Base-by-base conservation (phyloP, 768 basidiomycete genomes). In the Royoungia palumana region DNA sequence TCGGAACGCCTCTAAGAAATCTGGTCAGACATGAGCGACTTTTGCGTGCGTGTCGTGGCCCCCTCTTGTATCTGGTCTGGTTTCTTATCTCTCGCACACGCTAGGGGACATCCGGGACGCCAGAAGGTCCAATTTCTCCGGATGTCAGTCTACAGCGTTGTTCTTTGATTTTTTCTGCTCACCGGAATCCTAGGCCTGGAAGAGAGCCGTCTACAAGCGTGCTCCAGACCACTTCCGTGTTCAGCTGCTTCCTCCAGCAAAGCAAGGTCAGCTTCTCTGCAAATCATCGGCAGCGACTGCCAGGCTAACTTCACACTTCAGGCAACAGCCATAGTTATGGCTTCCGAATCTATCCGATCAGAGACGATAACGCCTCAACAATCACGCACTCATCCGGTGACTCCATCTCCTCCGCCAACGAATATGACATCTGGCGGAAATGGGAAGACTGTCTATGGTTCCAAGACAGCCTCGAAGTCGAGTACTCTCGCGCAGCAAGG, bases 371-470 rank as follows among this genome's bases (percentile, higher is more conserved):
- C 48, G 60, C 67, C 20, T 64, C 60, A 16, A 35, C 50, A 21
- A 32, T 35, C 20, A 49, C 58, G 5, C 52, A 44, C 11, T 43
- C 68, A 8, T 79, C 77, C 20, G 51, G 68, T 24, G 72, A 64
- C 19, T 75, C 76, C 6, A 46, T 60, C 27, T 59, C 57, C 16
- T 69, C 67, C 2, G 50, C 68, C 39, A 58, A 65, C 9, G 81
- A 81, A 49, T 91, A 92, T 59, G 83, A 85, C 13, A 73, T 92
- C 32, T 89, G 86, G 80, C 75, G 89, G 22, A 72, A 76, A 39
- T 92, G 89, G 89, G 89, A 89, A 49, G 89, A 92, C 57, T 89
- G 87, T 50, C 70, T 92, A 10, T 79, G 74, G 71, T 83, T 90
- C 58, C 89, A 92, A 62, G 81, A 85, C 36, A 67, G 69, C 2